These are phyloP conservation scores for Saccharomycopsis fermentans DNA, from an alignment of 805 yeast species.

Conservation along the genomic window DNA sequence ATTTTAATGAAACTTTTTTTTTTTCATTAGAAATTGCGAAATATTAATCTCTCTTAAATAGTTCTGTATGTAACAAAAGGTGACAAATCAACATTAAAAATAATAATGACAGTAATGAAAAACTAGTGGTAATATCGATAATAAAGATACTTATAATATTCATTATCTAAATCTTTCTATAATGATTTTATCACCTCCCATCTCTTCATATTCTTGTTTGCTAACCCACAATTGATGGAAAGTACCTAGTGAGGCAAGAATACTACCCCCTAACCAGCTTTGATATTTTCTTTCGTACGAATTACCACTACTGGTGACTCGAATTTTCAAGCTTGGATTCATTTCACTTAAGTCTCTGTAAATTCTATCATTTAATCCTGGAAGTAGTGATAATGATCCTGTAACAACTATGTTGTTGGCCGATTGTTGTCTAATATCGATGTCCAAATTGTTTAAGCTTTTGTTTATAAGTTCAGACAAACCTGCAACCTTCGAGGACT, in stretches of 20 bases:
- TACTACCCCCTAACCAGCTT: constrained; percentile 90
- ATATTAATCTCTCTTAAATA: neutral
- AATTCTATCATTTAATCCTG: constrained; percentile 71
- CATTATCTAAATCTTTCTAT: constrained; percentile 69
- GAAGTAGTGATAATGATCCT: constrained; percentile 73
- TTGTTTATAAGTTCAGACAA: constrained; percentile 14
- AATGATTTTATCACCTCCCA: constrained; percentile 71
- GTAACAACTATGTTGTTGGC: constrained; percentile 85
- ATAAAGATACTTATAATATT: neutral
- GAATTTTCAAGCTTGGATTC: constrained; percentile 77
- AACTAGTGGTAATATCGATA: neutral
- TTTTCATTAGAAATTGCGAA: too few relatives aligned
- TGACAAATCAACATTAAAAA: neutral
- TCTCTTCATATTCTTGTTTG: constrained; percentile 77
- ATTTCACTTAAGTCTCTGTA: constrained; percentile 55
- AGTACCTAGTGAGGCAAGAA: constrained; percentile 78
- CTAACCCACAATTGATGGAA: constrained; percentile 95
- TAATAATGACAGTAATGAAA: neutral
- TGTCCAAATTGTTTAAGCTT: constrained; percentile 42
- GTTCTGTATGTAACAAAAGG: neutral
- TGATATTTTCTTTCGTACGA: constrained; percentile 67
- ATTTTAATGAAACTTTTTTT: neutral
- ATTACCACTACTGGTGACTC: constrained; percentile 76
- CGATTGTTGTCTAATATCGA: constrained; percentile 71
- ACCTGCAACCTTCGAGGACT: constrained; percentile 4